These are phyloP conservation scores for Lineolata rhizophorae DNA, from an alignment of 495 filamentous ascomycete species.

Conservation along the genomic window DNA sequence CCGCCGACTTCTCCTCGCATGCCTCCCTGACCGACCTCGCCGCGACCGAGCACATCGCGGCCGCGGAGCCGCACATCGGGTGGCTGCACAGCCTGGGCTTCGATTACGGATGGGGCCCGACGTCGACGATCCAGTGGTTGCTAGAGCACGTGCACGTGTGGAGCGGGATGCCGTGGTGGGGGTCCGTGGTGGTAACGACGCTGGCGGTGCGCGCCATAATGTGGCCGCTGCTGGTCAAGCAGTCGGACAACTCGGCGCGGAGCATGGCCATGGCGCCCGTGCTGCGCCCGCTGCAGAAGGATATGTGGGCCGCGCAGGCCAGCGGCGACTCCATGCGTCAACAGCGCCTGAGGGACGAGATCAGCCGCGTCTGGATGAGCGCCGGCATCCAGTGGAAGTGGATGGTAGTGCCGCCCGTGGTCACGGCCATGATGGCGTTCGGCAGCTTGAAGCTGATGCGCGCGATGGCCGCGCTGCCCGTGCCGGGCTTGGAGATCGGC, in stretches of 20 bases:
- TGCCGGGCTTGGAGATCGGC: slow-evolving; percentile 50
- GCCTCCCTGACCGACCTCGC: too few relatives aligned
- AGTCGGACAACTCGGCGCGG: slow-evolving; percentile 34
- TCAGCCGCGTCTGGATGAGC: slow-evolving; percentile 24
- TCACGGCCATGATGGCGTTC: slow-evolving; percentile 50
- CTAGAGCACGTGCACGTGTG: slow-evolving; percentile 68
- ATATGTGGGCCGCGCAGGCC: slow-evolving; percentile 22
- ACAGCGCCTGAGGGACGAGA: slow-evolving; percentile 22
- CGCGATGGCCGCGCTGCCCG: slow-evolving; percentile 54
- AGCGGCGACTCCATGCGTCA: slow-evolving; percentile 22
- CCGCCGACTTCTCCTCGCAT: too few relatives aligned
- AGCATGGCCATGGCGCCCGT: slow-evolving; percentile 26
- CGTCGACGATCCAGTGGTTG: slow-evolving; percentile 41
- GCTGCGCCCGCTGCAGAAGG: slow-evolving; percentile 24
- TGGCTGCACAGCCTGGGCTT: slow-evolving; percentile 66
- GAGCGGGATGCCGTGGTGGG: slow-evolving; percentile 60
- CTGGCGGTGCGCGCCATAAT: slow-evolving; percentile 39
- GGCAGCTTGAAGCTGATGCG: slow-evolving; percentile 59
- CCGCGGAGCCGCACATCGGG: too few relatives aligned
- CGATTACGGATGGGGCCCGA: slow-evolving; percentile 66
- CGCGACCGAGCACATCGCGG: too few relatives aligned
- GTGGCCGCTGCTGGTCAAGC: slow-evolving; percentile 37
- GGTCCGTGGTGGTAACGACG: slow-evolving; percentile 40
- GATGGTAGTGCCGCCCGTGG: slow-evolving; percentile 30
- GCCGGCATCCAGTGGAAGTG: slow-evolving; percentile 31